Evolutionary conservation across 106 monocot species (phyloP).

Genomic region (Apostasia shenzhenica): DNA sequence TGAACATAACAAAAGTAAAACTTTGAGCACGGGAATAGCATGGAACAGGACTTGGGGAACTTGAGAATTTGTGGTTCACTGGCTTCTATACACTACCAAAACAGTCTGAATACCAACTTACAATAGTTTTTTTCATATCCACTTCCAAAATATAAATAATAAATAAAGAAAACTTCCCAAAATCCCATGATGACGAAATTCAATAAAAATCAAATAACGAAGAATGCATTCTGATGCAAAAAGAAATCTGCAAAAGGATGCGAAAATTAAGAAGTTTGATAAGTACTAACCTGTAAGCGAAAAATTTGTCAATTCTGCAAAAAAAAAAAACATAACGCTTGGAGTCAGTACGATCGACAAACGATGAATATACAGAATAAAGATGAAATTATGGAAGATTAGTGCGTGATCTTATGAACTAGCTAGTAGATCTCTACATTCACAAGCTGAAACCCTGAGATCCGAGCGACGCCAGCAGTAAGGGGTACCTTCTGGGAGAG

Average conservation of each 20-base stretch:
- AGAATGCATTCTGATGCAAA: not conserved
- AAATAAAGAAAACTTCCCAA: too few species aligned
- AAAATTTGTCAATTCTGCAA: constrained; percentile 33
- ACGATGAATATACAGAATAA: constrained; percentile 1
- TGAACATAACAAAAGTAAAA: too few species aligned
- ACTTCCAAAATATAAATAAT: too few species aligned
- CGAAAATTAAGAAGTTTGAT: not conserved
- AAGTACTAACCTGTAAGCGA: constrained; percentile 25
- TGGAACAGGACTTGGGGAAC: too few species aligned
- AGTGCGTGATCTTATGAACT: not conserved
- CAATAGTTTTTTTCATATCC: too few species aligned
- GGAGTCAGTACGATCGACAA: not conserved
- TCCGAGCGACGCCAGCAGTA: not conserved
- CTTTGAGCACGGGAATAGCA: too few species aligned
- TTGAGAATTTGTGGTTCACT: too few species aligned
- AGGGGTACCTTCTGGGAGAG: constrained; percentile 15
- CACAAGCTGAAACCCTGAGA: not conserved
- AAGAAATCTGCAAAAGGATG: not conserved
- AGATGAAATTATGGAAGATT: not conserved
- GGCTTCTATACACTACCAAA: too few species aligned
- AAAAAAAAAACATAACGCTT: constrained; percentile 5
- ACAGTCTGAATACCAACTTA: too few species aligned
- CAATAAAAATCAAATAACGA: not conserved
- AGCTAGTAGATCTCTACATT: not conserved
- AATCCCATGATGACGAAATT: too few species aligned